Evolutionary conservation across 352 stramenopile species (phyloP).

Genomic region (Pythium phragmitis): DNA sequence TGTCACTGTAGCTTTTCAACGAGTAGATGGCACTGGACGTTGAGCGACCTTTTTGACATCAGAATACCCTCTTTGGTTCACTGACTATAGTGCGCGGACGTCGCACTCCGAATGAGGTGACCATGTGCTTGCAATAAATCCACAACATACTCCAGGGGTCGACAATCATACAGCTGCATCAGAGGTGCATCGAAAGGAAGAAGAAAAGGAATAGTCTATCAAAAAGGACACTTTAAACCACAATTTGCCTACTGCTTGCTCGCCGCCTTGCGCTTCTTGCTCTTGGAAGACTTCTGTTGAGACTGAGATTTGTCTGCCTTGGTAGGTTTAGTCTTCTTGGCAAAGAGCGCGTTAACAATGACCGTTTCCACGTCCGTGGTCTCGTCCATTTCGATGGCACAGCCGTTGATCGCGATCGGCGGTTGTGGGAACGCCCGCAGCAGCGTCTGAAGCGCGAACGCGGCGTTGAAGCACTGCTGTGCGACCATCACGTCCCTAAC

Average conservation of each 20-base stretch:
- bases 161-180: background rate
- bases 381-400: conserved; percentile 44
- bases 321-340: conserved; percentile 38
- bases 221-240: background rate
- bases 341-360: conserved; percentile 40
- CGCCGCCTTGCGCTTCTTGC: conserved; percentile 26
- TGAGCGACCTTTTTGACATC: too few relatives aligned
- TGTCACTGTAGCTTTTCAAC: too few relatives aligned
- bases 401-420: conserved; percentile 47
- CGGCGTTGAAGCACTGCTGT: conserved; percentile 76
- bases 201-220: conserved; percentile 1
- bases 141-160: background rate
- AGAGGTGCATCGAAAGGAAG: conserved; percentile 8
- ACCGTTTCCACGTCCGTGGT: conserved; percentile 35
- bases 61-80: too few relatives aligned
- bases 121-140: too few relatives aligned
- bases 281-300: conserved; percentile 29
- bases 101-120: too few relatives aligned
- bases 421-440: conserved; percentile 60
- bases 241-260: conserved; percentile 18
- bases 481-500: conserved; percentile 35
- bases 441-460: conserved; percentile 77
- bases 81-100: too few relatives aligned
- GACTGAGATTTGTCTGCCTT: conserved; percentile 7
- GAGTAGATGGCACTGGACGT: too few relatives aligned